Evolutionary conservation across 2,329 filamentous ascomycete species (phyloP).

Genomic region (Fusarium napiforme): DNA sequence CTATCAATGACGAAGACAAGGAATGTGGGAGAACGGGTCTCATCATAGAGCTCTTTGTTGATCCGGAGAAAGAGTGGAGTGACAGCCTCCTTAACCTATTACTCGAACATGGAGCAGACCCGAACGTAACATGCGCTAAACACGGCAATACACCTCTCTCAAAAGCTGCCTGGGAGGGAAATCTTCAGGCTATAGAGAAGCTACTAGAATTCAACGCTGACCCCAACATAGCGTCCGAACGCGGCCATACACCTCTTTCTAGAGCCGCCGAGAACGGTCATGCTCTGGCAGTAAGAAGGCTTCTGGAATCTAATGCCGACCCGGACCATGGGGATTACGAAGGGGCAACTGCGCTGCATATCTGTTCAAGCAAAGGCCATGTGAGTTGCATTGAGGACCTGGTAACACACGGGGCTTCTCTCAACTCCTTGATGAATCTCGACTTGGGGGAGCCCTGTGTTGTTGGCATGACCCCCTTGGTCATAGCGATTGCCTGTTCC

Average conservation of each 20-base stretch:
- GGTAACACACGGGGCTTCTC: background rate
- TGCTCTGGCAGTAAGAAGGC: background rate
- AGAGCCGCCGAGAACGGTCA: background rate
- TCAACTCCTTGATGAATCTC: background rate
- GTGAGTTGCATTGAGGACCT: background rate
- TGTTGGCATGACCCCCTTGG: background rate
- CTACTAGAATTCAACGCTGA: background rate
- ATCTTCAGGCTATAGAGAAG: background rate
- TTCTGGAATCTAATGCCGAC: background rate
- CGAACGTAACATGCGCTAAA: background rate
- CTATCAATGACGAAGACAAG: rapidly evolving
- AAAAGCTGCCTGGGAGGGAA: rapidly evolving
- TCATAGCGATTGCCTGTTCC: background rate
- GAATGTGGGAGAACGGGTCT: background rate
- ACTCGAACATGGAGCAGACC: background rate
- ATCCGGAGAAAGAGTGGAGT: background rate
- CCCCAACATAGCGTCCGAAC: background rate
- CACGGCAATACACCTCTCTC: background rate
- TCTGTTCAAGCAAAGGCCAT: background rate
- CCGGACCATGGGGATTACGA: background rate
- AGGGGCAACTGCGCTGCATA: background rate
- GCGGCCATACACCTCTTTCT: background rate
- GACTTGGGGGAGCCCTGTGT: background rate
- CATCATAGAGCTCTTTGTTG: background rate
- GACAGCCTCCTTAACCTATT: background rate